phyloP scores from a whole-genome alignment of 371 early-diverging fungal genomes.

The Haplosporangium sp. region DNA sequence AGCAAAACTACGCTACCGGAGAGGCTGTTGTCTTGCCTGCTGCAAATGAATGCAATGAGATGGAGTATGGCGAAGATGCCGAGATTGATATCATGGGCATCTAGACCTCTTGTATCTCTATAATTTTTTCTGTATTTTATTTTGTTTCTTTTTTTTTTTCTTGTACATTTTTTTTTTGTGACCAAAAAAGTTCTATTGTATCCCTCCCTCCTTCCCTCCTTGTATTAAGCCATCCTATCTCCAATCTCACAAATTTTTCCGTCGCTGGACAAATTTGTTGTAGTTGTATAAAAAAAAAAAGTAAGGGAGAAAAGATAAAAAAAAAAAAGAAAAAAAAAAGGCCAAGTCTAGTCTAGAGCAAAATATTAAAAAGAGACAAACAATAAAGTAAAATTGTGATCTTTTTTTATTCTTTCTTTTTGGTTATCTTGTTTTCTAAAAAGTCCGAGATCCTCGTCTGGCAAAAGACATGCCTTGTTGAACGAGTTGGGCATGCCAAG shows the following conservation, averaged over 20 bases:
- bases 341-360: slow-evolving; percentile 14
- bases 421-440: slow-evolving; percentile 2
- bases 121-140: slow-evolving; percentile 2
- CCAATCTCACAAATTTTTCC: not conserved
- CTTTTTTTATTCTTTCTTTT: not conserved
- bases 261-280: not conserved
- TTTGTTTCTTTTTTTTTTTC: slow-evolving; percentile 14
- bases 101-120: slow-evolving; percentile 4
- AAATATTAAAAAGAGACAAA: not conserved
- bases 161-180: slow-evolving; percentile 22
- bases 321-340: slow-evolving; percentile 7
- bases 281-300: slow-evolving; percentile 9
- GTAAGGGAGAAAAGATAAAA: no score
- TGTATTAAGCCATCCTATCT: not conserved
- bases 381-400: not conserved
- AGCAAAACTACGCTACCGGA: not conserved
- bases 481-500: slow-evolving; percentile 18
- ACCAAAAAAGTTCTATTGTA: slow-evolving; percentile 8
- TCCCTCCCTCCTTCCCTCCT: not conserved
- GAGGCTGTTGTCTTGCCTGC: slow-evolving; percentile 12
- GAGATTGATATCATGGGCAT: slow-evolving; percentile 53
- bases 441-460: slow-evolving; percentile 12
- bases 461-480: slow-evolving; percentile 12
- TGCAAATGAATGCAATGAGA: slow-evolving; percentile 14
- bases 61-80: slow-evolving; percentile 41